Base-by-base conservation (phyloP, 2,329 filamentous ascomycete species). In the Ophiostoma angusticollis region DNA sequence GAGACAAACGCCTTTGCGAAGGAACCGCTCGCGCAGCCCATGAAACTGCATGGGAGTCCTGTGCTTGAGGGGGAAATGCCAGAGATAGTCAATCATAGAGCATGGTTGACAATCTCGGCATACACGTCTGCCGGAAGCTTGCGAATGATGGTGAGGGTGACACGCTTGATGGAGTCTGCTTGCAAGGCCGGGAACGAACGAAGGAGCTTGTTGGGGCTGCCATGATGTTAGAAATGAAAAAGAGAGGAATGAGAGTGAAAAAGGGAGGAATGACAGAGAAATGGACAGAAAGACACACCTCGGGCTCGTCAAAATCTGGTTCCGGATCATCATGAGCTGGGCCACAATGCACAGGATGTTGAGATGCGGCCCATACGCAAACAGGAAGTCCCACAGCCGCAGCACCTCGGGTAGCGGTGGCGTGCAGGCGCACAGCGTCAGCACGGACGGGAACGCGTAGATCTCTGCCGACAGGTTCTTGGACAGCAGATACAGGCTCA, bases 311-410 rank as follows among this genome's bases (percentile, higher is more conserved):
- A 98, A 63, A 38, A 98, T 78, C 45, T 84, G 78, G 41, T 87
- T 80, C 43, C 87, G 71, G 62, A 95, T 84, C 52, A 93, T 73
- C 35, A 95, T 80, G 37, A 98, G 66, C 61, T 98, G 91, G 12
- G 89, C 89, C 13, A 96, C 91, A 47, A 98, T 95, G 57, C 91
- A 96, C 17, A 98, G 63, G 40, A 98, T 84, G 54, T 98, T 98
- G 45, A 98, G 60, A 58, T 98, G 91, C 25, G 86, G 79, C 0
- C 91, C 91, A 50, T 95, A 98, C 0, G 91, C 89, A 54, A 98
- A 93, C 17, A 98, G 62, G 51, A 98, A 98, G 57, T 98, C 91
- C 91, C 91, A 98, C 2, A 98, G 70, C 46, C 83, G 75, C 40
- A 98, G 61, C 0, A 98, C 91, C 60, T 98, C 89, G 0, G 89